These are phyloP conservation scores for Cyclostephanos tholiformis DNA, from an alignment of 108 stramenopile species.

Conservation along the genomic window DNA sequence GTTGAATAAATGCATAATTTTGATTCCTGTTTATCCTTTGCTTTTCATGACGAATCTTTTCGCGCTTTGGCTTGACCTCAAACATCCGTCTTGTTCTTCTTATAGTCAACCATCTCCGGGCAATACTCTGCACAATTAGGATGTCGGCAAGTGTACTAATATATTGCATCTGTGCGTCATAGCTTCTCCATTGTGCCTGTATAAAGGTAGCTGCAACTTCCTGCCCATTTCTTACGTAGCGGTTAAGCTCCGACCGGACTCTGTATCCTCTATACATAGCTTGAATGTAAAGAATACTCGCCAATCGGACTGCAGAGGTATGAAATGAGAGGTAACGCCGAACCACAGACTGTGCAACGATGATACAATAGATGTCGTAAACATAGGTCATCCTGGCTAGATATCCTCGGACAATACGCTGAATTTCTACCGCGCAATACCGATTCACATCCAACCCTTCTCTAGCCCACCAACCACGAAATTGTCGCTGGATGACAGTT, in stretches of 20 bases:
- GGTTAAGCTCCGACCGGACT: slow-evolving; percentile 41
- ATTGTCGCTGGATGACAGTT: slow-evolving; percentile 68
- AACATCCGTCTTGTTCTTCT: slow-evolving; percentile 14
- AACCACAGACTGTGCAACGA: slow-evolving; percentile 57
- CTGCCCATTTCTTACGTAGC: slow-evolving; percentile 40
- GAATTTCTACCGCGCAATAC: slow-evolving; percentile 72
- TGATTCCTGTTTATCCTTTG: slow-evolving; percentile 15
- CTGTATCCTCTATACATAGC: slow-evolving; percentile 56
- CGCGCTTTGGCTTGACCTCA: slow-evolving; percentile 7
- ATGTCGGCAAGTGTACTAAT: slow-evolving; percentile 62
- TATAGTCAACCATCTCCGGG: slow-evolving; percentile 59
- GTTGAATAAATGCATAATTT: background rate
- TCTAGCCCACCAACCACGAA: slow-evolving; percentile 85
- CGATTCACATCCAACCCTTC: slow-evolving; percentile 71
- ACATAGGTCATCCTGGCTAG: slow-evolving; percentile 61
- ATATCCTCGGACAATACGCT: slow-evolving; percentile 77
- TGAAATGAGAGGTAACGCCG: slow-evolving; percentile 56
- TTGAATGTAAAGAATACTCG: slow-evolving; percentile 62
- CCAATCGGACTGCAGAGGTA: slow-evolving; percentile 47
- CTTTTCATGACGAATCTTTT: slow-evolving; percentile 8
- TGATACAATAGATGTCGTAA: slow-evolving; percentile 54
- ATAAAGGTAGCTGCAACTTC: slow-evolving; percentile 61
- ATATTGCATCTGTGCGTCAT: slow-evolving; percentile 65
- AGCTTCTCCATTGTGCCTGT: slow-evolving; percentile 63
- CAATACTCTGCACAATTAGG: slow-evolving; percentile 67